Conservation (phyloP, 1,284 basidiomycete genomes). For the Cryptococcus sp. region DNA sequence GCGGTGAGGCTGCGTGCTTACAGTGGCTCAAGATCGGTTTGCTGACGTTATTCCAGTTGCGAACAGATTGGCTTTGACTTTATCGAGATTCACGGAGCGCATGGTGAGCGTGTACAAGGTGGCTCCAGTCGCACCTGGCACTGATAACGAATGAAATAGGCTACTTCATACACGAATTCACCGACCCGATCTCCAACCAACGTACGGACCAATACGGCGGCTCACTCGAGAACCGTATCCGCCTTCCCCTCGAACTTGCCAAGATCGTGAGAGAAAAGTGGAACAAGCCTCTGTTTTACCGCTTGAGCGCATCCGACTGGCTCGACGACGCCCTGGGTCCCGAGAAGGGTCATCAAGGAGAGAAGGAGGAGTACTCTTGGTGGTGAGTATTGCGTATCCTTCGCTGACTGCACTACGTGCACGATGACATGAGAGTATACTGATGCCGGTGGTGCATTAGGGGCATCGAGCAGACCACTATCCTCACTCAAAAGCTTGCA, state of each 20-base stretch:
- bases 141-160: background rate
- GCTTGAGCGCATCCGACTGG: constrained; percentile 76
- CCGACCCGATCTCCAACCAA: constrained; percentile 70
- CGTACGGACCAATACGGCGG: constrained; percentile 75
- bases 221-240: constrained; percentile 68
- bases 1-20: constrained; percentile 45
- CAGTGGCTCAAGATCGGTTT: background rate
- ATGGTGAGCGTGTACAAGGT: constrained; percentile 57
- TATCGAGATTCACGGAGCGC: constrained; percentile 75
- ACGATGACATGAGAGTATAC: background rate
- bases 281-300: constrained; percentile 71
- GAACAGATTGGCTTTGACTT: constrained; percentile 73
- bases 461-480: constrained; percentile 74
- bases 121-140: background rate
- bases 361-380: constrained; percentile 54
- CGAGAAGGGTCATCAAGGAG: constrained; percentile 59
- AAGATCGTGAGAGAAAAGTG: constrained; percentile 61
- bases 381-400: constrained; percentile 36
- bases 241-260: constrained; percentile 65
- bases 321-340: constrained; percentile 58
- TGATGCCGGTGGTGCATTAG: constrained; percentile 55
- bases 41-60: constrained; percentile 34
- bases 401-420: no score
- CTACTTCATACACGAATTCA: constrained; percentile 55
- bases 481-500: constrained; percentile 62